Conservation (phyloP, 192 early-diverging fungal genomes). For the Rhizophagus prolifer region DNA sequence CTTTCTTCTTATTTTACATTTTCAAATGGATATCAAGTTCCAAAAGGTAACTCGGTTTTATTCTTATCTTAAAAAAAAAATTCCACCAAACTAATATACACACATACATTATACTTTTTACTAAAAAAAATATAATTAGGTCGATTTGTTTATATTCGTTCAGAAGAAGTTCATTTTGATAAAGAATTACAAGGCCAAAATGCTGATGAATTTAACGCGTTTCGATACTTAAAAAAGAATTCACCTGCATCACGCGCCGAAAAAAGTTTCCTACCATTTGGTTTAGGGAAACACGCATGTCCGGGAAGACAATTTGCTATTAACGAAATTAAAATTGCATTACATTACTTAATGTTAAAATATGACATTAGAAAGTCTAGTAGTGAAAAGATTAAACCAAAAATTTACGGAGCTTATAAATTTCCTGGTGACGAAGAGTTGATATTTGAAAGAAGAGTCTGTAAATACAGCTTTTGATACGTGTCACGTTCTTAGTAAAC, state of each 20-base stretch:
- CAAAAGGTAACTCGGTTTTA: slow-evolving; percentile 1
- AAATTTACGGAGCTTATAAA: neutral
- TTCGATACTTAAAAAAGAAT: neutral
- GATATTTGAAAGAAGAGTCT: neutral
- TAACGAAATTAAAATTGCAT: neutral
- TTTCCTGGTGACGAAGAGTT: neutral
- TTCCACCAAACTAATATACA: neutral
- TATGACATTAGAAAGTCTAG: neutral
- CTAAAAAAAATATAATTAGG: neutral
- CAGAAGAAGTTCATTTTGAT: neutral
- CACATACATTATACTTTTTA: too few relatives aligned
- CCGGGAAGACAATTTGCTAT: neutral
- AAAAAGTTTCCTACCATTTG: neutral
- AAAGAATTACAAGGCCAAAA: neutral
- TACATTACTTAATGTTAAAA: neutral
- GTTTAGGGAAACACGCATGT: slow-evolving; percentile 6
- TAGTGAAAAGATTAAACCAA: neutral
- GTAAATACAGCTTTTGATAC: too few relatives aligned
- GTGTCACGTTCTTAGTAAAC: too few relatives aligned
- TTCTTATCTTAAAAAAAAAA: too few relatives aligned
- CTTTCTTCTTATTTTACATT: neutral
- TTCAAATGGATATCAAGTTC: slow-evolving; percentile 22
- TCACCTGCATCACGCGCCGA: neutral
- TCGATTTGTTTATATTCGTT: neutral
- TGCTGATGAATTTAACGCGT: neutral